Evolutionary conservation across 2,329 filamentous ascomycete species (phyloP).

Genomic region (Penicillium hesseltinei): DNA sequence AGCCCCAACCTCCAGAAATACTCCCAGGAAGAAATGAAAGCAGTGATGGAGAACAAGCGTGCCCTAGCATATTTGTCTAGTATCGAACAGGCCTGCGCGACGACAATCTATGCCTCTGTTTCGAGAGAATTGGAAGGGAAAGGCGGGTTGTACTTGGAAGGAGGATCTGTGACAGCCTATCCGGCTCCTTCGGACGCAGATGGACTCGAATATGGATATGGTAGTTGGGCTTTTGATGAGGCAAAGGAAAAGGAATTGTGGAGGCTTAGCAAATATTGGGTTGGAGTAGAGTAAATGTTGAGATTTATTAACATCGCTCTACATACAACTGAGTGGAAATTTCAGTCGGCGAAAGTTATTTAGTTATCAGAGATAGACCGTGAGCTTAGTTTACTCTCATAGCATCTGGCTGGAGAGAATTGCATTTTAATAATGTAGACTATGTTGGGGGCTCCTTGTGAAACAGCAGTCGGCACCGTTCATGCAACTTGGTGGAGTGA

Average conservation of each 20-base stretch:
- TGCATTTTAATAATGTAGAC: too few species aligned
- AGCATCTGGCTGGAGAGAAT: too few species aligned
- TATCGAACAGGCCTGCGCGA: not conserved
- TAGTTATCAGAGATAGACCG: too few species aligned
- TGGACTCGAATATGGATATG: not conserved
- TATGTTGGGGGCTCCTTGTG: too few species aligned
- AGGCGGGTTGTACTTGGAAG: not conserved
- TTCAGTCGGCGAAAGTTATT: too few species aligned
- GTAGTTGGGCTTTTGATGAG: not conserved
- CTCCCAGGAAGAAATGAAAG: not conserved
- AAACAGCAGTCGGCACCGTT: too few species aligned
- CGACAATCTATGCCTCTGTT: not conserved
- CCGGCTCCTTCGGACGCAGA: not conserved
- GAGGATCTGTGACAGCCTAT: not conserved
- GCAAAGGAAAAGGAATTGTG: not conserved
- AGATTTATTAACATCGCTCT: not conserved
- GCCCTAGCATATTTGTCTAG: not conserved
- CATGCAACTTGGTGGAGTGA: too few species aligned
- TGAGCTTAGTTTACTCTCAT: too few species aligned
- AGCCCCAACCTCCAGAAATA: not conserved
- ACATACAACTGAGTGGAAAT: too few species aligned
- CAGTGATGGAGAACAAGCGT: not conserved
- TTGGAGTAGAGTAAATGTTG: not conserved
- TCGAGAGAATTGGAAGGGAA: not conserved
- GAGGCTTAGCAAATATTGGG: not conserved